Conservation (phyloP, 2,329 filamentous ascomycete species). For the Zelopaecilomyces penicillatus region DNA sequence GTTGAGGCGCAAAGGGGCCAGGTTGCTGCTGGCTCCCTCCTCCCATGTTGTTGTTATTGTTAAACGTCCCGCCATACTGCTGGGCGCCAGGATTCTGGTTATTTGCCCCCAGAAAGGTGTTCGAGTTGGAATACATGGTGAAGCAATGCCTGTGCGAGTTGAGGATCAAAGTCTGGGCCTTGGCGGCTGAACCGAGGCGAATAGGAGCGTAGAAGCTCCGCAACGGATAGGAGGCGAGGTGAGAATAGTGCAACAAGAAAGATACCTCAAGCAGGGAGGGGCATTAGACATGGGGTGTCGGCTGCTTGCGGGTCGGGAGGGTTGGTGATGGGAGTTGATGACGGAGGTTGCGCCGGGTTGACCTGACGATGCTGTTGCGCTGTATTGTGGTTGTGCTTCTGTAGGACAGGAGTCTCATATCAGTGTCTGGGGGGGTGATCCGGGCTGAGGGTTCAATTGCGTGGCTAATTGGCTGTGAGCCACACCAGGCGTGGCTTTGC, state of each 20-base stretch:
- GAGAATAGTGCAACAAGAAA: constrained; percentile 1
- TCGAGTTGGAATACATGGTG: constrained; percentile 83
- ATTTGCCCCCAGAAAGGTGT: constrained; percentile 73
- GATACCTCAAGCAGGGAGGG: neutral
- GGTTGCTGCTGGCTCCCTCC: constrained; percentile 41
- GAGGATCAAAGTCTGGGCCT: constrained; percentile 2
- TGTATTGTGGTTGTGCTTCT: neutral
- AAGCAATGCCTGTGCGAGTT: neutral
- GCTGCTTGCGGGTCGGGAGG: neutral
- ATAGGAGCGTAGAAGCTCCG: constrained; percentile 19
- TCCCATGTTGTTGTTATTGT: constrained; percentile 21
- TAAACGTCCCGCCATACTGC: constrained; percentile 47
- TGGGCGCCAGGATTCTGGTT: constrained; percentile 63
- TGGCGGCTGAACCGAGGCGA: neutral
- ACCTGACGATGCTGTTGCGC: constrained; percentile 5
- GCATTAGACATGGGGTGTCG: constrained; percentile 2
- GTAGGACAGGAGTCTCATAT: constrained; percentile 1
- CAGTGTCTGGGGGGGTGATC: neutral
- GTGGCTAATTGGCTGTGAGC: constrained; percentile 6
- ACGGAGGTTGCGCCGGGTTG: constrained; percentile 11
- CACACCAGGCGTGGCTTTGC: constrained; percentile 3
- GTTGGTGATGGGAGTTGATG: constrained; percentile 3
- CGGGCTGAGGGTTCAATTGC: constrained; percentile 11
- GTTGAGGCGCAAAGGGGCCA: constrained; percentile 48
- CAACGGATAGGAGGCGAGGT: constrained; percentile 9